These are phyloP conservation scores for Rhodotorula sp. DNA, from an alignment of 1,284 basidiomycete species.

Conservation along the genomic window DNA sequence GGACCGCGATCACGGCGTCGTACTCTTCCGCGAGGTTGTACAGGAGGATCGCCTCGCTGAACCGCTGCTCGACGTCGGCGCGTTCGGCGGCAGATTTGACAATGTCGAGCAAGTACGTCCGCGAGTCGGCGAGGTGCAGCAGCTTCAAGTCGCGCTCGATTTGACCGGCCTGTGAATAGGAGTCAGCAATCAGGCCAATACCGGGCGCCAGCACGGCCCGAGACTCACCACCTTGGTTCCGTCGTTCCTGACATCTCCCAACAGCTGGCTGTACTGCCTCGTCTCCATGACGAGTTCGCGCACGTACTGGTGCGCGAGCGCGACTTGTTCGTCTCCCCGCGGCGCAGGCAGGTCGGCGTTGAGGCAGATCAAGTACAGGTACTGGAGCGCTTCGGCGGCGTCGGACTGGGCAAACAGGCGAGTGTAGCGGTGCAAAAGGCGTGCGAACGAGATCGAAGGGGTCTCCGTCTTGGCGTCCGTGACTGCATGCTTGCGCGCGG, in stretches of 20 bases:
- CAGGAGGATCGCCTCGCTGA: conserved; percentile 87
- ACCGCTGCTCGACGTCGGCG: conserved; percentile 65
- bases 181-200: neutral
- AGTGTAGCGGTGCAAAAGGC: conserved; percentile 87
- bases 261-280: conserved; percentile 76
- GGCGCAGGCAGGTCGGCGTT: conserved; percentile 62
- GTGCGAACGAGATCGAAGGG: conserved; percentile 68
- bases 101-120: conserved; percentile 77
- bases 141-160: conserved; percentile 80
- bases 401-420: conserved; percentile 87
- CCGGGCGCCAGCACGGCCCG: neutral
- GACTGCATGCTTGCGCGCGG: neutral
- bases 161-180: conserved; percentile 63
- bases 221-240: conserved; percentile 72
- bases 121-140: conserved; percentile 67
- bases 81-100: conserved; percentile 76
- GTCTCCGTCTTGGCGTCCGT: conserved; percentile 6
- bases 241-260: conserved; percentile 85
- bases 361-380: conserved; percentile 86
- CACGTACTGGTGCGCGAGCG: conserved; percentile 80
- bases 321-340: conserved; percentile 58
- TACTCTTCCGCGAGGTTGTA: conserved; percentile 95
- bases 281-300: conserved; percentile 83
- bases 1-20: conserved; percentile 78
- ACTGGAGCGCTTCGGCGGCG: conserved; percentile 88